A percentile compares a stretch with the other conserved stretches of the same genome.
phyloP scores from a whole-genome alignment of 352 stramenopile genomes.

The Pythium diclinum region DNA sequence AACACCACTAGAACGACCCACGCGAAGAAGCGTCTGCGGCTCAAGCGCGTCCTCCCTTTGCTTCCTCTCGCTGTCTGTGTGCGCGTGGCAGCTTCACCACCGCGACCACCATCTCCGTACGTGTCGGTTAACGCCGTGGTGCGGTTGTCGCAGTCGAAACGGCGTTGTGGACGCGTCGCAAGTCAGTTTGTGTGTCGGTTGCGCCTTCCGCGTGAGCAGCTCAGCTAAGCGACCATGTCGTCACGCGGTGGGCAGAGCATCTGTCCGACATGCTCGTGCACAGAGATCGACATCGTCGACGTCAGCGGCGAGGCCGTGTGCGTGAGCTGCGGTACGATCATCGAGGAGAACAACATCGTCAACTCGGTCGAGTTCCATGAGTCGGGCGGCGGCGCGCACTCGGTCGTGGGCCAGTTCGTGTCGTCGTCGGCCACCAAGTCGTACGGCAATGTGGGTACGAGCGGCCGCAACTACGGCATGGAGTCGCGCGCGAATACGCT shows the following conservation, averaged over 20 bases:
- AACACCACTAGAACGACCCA: not conserved
- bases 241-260: slow-evolving; percentile 33
- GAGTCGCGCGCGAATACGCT: slow-evolving; percentile 96
- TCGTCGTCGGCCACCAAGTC: slow-evolving; percentile 88
- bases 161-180: not conserved
- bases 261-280: slow-evolving; percentile 95
- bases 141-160: not conserved
- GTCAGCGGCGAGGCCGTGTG: slow-evolving; percentile 87
- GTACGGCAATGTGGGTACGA: slow-evolving; percentile 86
- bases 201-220: not conserved
- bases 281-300: slow-evolving; percentile 93
- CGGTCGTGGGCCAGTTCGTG: slow-evolving; percentile 96
- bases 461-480: slow-evolving; percentile 90
- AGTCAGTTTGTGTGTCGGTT: not conserved
- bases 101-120: not conserved
- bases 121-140: not conserved
- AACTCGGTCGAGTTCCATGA: slow-evolving; percentile 97
- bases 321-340: slow-evolving; percentile 89
- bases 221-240: slow-evolving; percentile 1
- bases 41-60: not conserved
- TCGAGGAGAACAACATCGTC: slow-evolving; percentile 98
- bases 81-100: not conserved
- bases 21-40: not conserved
- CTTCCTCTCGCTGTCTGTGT: not conserved
- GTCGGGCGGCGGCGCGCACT: slow-evolving; percentile 83